phyloP scores from a whole-genome alignment of 495 filamentous ascomycete species.

The Penicillium desertorum region DNA sequence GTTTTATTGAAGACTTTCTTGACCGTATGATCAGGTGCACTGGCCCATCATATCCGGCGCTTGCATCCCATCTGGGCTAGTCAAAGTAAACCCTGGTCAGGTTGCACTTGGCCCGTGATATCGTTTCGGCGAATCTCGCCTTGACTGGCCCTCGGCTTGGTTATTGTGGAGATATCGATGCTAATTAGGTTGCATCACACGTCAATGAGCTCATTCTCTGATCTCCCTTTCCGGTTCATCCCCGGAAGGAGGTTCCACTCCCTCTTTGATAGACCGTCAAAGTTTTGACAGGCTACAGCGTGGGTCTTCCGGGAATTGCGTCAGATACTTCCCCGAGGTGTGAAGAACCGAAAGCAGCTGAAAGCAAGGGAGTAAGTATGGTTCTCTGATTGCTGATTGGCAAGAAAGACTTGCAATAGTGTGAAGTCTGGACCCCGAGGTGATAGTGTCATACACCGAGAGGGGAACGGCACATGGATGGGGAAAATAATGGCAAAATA shows the following conservation, averaged over 20 bases:
- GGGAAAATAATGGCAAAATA: not conserved
- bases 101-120: not conserved
- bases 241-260: not conserved
- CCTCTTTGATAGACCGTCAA: not conserved
- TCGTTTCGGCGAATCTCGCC: not conserved
- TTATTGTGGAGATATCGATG: not conserved
- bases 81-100: not conserved
- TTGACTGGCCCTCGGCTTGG: not conserved
- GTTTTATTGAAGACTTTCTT: slow-evolving; percentile 3
- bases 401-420: slow-evolving; percentile 3
- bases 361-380: slow-evolving; percentile 8
- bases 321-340: not conserved
- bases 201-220: not conserved
- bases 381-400: slow-evolving; percentile 3
- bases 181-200: slow-evolving; percentile 4
- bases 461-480: not conserved
- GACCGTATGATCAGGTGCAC: not conserved
- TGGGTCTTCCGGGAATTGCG: not conserved
- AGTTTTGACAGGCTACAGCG: slow-evolving; percentile 1
- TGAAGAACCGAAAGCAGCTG: not conserved
- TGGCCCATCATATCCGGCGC: slow-evolving; percentile 4
- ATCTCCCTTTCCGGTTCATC: slow-evolving; percentile 1
- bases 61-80: not conserved
- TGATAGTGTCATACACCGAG: slow-evolving; percentile 13
- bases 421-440: not conserved